Base-by-base conservation (phyloP, 225 moss, liverwort and hornwort species). In the Bryoerythrophyllum caledonicum region DNA sequence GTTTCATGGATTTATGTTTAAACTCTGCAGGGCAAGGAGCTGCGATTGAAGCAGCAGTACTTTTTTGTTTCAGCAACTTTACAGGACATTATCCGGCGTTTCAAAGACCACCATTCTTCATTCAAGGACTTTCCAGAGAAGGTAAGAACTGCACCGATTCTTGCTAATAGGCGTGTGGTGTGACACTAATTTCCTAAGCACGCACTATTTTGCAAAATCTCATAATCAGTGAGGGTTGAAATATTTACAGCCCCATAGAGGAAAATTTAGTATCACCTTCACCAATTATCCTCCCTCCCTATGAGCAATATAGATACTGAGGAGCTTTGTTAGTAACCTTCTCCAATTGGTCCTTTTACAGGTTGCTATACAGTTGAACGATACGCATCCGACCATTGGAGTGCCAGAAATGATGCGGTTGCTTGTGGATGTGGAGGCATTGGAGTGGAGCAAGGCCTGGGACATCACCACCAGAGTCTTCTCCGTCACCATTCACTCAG, bases 341-440 rank as follows among this genome's bases (percentile, higher is more conserved):
- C 37, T 59, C 32, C 28, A 67, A 40, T 74, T 74, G 37, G 48
- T 71, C 44, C 12, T 79, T 44, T 61, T 77, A 55, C 76, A 96
- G 86, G 93, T 93, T 27, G 93, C 89, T 34, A 86, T 96, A 74
- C 96, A 96, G 81, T 76, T 96, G 89, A 96, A 96, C 66, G 96
- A 96, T 61, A 92, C 96, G 37, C 93, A 96, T 62, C 96, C 96
- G 61, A 93, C 93, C 52, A 75, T 96, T 14, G 93, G 90, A 56
- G 83, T 92, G 63, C 93, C 93, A 65, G 96, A 96, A 73, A 76
- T 96, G 84, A 96, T 96, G 74, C 69, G 81, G 56, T 69, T 95
- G 78, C 88, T 95, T 55, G 81, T 95, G 51, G 95, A 95, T 78
- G 88, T 87, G 74, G 95, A 95, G 82, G 84, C 85, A 48, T 57